Percentiles rank a stretch among this genome's conserved stretches.
These are phyloP conservation scores for Phytomonas sp. DNA, from an alignment of 208 protist genomes.

Conservation along the genomic window DNA sequence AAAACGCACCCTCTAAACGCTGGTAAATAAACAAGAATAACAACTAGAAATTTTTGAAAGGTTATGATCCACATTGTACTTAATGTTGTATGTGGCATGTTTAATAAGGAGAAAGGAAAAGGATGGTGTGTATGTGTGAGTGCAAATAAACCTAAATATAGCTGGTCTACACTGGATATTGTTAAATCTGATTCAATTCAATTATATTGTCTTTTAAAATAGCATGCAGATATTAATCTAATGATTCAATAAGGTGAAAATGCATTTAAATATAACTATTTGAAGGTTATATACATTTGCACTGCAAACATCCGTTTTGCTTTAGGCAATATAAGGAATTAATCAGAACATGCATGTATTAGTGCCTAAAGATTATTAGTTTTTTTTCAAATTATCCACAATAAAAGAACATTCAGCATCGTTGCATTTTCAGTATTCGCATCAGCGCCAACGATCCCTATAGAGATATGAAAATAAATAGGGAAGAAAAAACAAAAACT, in stretches of 20 bases:
- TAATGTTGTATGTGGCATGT: background rate
- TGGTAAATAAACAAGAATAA: background rate
- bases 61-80: background rate
- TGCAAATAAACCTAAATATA: background rate
- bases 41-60: background rate
- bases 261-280: conserved; percentile 7
- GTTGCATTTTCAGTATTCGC: background rate
- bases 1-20: background rate
- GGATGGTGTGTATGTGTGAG: background rate
- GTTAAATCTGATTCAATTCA: background rate
- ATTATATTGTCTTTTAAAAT: background rate
- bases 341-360: conserved; percentile 4
- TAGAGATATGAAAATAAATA: conserved; percentile 8
- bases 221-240: conserved; percentile 1
- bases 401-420: conserved; percentile 9
- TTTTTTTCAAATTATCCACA: conserved; percentile 13
- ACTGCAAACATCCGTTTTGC: conserved; percentile 5
- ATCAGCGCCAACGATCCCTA: background rate
- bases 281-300: conserved; percentile 8
- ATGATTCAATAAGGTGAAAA: conserved; percentile 6
- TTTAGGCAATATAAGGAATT: conserved; percentile 12
- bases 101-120: background rate
- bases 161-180: background rate
- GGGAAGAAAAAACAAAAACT: conserved; percentile 11
- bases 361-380: conserved; percentile 10